phyloP scores from a whole-genome alignment of 2,329 filamentous ascomycete species.

The Fusarium bactridioides region DNA sequence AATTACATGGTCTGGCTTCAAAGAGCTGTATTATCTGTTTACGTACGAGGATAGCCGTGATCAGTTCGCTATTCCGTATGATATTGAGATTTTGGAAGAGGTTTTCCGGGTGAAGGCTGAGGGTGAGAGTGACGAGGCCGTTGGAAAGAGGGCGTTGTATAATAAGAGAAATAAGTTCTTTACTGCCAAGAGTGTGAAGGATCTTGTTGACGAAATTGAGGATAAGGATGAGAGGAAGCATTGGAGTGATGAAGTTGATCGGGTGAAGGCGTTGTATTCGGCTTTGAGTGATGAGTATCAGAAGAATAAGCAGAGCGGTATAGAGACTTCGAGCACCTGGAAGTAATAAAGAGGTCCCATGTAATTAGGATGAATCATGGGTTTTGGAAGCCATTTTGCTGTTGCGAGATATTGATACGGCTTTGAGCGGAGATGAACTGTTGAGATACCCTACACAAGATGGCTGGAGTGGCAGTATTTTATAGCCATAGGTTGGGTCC shows the following conservation, averaged over 20 bases:
- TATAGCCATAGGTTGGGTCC: accelerated
- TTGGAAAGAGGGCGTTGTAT: constrained; percentile 56
- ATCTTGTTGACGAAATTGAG: constrained; percentile 50
- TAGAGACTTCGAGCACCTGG: constrained; percentile 58
- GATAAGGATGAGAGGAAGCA: constrained; percentile 45
- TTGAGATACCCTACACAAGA: background rate
- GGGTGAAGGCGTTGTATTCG: constrained; percentile 59
- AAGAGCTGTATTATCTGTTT: constrained; percentile 65
- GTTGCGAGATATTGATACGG: background rate
- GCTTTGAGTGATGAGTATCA: constrained; percentile 58
- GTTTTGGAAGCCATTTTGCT: too few relatives aligned
- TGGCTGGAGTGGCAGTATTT: accelerated
- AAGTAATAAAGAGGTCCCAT: constrained; percentile 36
- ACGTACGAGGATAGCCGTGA: constrained; percentile 67
- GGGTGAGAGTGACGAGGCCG: constrained; percentile 48
- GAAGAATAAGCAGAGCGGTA: constrained; percentile 53
- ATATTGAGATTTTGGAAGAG: constrained; percentile 64
- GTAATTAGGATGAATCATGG: too few relatives aligned
- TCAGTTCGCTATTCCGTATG: constrained; percentile 63
- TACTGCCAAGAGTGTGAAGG: constrained; percentile 51
- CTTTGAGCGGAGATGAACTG: too few relatives aligned
- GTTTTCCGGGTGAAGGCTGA: constrained; percentile 60
- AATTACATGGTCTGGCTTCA: constrained; percentile 66
- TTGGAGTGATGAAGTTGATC: constrained; percentile 52
- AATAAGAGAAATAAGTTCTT: constrained; percentile 67